phyloP scores from a whole-genome alignment of 164 flowering plant genomes.

The Magnolia officinalis region DNA sequence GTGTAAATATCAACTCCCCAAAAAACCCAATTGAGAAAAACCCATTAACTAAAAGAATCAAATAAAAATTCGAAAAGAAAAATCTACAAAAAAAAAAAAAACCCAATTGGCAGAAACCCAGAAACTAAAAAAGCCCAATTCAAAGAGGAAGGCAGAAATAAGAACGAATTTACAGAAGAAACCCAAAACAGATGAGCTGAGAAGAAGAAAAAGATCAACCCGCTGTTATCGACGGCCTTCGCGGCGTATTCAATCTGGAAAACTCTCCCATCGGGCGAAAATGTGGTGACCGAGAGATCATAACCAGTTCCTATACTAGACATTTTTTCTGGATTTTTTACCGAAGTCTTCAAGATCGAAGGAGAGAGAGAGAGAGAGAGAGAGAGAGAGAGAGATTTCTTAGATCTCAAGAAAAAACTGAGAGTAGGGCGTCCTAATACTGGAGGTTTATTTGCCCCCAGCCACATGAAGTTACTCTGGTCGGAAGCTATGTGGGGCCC shows the following conservation, averaged over 20 bases:
- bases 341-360: not conserved
- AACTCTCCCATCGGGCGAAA: constrained; percentile 97
- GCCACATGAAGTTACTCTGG: too few species aligned
- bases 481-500: too few species aligned
- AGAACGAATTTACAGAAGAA: not conserved
- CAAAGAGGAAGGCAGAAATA: not conserved
- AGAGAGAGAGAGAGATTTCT: not conserved
- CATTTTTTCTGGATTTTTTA: constrained; percentile 34
- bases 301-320: constrained; percentile 97
- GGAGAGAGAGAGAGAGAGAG: not conserved
- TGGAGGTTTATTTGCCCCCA: too few species aligned
- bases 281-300: constrained; percentile 95
- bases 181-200: not conserved
- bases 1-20: not conserved
- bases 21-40: too few species aligned
- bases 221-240: constrained; percentile 97
- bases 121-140: not conserved
- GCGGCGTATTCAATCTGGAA: constrained; percentile 99
- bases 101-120: not conserved
- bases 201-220: constrained; percentile 31
- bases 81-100: not conserved
- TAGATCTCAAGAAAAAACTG: constrained; percentile 11
- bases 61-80: not conserved
- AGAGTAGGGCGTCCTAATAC: not conserved
- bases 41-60: not conserved